Base-by-base conservation (phyloP, 176 grass and related monocot genomes). In the Elaeis guineensis region DNA sequence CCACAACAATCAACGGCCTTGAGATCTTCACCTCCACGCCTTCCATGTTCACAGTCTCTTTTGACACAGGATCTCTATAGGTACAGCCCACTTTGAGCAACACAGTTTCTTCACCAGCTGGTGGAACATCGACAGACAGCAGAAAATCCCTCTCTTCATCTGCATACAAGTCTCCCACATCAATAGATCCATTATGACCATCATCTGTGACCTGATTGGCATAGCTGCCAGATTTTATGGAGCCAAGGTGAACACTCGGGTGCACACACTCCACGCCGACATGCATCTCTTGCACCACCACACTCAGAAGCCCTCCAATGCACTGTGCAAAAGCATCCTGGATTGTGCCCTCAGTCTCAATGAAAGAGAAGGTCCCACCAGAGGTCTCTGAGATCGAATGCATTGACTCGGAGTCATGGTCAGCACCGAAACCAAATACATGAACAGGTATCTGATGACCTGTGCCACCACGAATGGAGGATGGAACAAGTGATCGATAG, bases 141-240 rank as follows among this genome's bases (percentile, higher is more conserved):
- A 95, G 64, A 62, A 95, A 85, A 75, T 78, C 72, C 77, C 76
- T 77, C 81, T 85, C 81, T 69, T 95, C 85, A 14, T 85, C 89
- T 22, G 92, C 87, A 67, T 97, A 97, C 4, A 97, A 57, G 65
- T 77, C 61, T 30, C 83, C 85, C 59, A 89, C 54, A 29, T 75
- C 52, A 64, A 89, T 67, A 51, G 58, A 85, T 60, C 92, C 78
- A 11, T 44, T 64, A 3, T 57, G 72, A 2, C 71, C 49, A 56
- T 85, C 67, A 6, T 5, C 65, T 28, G 17, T 48, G 53, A 85
- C 54, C 4, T 62, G 54, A 18, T 57, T 85, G 4, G 39, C 50
- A 30, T 89, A 95, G 58, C 81, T 70, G 9, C 89, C 85, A 0
- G 89, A 95, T 54, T 17, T 65, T 18, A 95, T 88, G 57, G 83